Conservation (phyloP, 345 rosid genomes). For the Salix purpurea region DNA sequence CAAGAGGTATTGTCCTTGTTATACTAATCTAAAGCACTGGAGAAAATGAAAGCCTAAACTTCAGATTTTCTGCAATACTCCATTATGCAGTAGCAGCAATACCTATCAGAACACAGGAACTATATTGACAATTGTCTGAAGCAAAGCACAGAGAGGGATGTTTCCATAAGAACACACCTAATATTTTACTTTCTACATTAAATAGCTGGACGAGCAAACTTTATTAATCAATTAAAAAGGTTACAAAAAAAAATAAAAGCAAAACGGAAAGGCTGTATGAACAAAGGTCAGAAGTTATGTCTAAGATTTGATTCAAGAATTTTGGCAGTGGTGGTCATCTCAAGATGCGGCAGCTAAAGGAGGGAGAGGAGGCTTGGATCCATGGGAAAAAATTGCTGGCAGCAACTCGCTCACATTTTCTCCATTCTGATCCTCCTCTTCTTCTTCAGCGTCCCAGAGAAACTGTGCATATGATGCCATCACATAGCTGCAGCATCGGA, state of each 20-base stretch:
- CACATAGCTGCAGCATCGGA: slow-evolving; percentile 55
- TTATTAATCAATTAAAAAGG: slow-evolving; percentile 4
- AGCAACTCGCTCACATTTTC: slow-evolving; percentile 27
- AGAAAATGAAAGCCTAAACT: neutral
- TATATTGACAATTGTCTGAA: neutral
- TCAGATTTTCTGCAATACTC: neutral
- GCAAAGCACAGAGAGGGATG: neutral
- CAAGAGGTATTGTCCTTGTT: neutral
- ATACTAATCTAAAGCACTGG: neutral
- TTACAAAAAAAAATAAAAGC: neutral
- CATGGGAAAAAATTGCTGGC: slow-evolving; percentile 31
- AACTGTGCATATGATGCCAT: slow-evolving; percentile 86
- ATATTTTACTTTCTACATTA: slow-evolving; percentile 32
- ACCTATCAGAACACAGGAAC: neutral
- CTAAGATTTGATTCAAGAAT: slow-evolving; percentile 22
- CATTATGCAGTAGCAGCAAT: neutral
- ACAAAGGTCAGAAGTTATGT: slow-evolving; percentile 35
- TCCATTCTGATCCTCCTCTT: slow-evolving; percentile 30
- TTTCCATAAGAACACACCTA: slow-evolving; percentile 17
- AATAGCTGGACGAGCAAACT: slow-evolving; percentile 12
- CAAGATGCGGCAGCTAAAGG: slow-evolving; percentile 60
- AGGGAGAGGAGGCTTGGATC: slow-evolving; percentile 27
- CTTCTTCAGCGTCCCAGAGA: slow-evolving; percentile 88
- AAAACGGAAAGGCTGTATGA: slow-evolving; percentile 19
- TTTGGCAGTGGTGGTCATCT: neutral